phyloP scores from a whole-genome alignment of 257 asterid species.

The Nicotiana otophora region DNA sequence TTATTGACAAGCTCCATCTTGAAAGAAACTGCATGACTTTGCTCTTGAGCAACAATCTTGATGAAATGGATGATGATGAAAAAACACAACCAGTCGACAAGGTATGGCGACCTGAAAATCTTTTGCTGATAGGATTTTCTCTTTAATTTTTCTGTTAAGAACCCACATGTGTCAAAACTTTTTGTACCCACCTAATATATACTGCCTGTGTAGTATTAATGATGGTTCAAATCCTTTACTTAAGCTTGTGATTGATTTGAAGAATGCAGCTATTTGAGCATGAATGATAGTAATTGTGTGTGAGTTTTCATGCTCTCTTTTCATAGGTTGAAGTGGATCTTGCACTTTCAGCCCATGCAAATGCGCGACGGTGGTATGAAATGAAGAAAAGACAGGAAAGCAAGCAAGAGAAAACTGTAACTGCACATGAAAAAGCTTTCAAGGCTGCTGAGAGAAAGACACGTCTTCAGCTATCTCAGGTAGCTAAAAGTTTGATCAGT shows the following conservation, averaged over 20 bases:
- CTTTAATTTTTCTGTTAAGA: not conserved
- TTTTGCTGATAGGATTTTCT: not conserved
- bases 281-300: not conserved
- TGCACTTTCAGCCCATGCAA: constrained; percentile 98
- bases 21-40: constrained; percentile 85
- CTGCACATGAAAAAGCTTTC: constrained; percentile 94
- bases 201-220: not conserved
- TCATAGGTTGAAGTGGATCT: constrained; percentile 93
- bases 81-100: constrained; percentile 90
- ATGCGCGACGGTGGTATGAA: constrained; percentile 95
- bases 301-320: constrained; percentile 2
- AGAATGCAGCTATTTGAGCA: not conserved
- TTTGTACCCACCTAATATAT: not conserved
- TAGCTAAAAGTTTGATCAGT: constrained; percentile 29
- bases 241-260: not conserved
- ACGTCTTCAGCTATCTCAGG: constrained; percentile 90
- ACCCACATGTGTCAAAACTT: not conserved
- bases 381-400: constrained; percentile 92
- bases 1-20: constrained; percentile 86
- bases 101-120: constrained; percentile 37
- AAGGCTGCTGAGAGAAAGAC: constrained; percentile 97
- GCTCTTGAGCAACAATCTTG: constrained; percentile 88
- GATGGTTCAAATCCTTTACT: not conserved
- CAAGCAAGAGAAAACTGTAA: constrained; percentile 89
- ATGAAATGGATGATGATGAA: constrained; percentile 98